These are phyloP conservation scores for Moesziomyces parantarcticus DNA, from an alignment of 1,284 basidiomycete species.

Conservation along the genomic window DNA sequence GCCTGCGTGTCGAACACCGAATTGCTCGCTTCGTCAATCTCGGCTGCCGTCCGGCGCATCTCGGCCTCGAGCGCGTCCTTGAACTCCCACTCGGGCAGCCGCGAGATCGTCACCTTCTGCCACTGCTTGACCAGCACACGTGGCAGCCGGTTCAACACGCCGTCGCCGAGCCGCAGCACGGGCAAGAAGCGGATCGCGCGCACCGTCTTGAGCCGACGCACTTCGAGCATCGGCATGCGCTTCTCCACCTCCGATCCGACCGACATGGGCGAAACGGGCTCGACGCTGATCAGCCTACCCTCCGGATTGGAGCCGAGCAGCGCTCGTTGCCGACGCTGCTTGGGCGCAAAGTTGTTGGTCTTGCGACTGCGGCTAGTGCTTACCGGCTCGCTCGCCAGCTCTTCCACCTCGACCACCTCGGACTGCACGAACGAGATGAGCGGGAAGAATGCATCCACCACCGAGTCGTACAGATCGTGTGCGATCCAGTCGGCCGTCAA, in stretches of 20 bases:
- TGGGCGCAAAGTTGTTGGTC: constrained; percentile 44
- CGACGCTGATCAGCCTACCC: constrained; percentile 46
- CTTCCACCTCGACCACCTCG: constrained; percentile 72
- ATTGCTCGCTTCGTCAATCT: constrained; percentile 47
- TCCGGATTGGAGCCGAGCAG: constrained; percentile 40
- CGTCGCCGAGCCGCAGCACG: constrained; percentile 13
- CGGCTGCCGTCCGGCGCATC: constrained; percentile 50
- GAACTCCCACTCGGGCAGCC: constrained; percentile 46
- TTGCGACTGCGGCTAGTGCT: constrained; percentile 15
- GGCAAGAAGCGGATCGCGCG: constrained; percentile 23
- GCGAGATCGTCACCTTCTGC: constrained; percentile 47
- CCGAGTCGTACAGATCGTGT: constrained; percentile 89
- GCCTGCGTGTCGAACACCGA: constrained; percentile 54
- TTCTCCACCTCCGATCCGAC: constrained; percentile 35
- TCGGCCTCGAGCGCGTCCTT: constrained; percentile 42
- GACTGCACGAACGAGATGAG: constrained; percentile 83
- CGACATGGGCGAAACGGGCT: constrained; percentile 21
- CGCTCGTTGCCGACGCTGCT: constrained; percentile 42
- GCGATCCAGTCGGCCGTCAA: constrained; percentile 81
- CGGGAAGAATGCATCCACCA: constrained; percentile 94
- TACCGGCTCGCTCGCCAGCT: constrained; percentile 32
- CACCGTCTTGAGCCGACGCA: constrained; percentile 45
- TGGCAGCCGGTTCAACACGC: constrained; percentile 26
- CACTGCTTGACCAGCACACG: constrained; percentile 34
- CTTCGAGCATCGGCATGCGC: constrained; percentile 43